Evolutionary conservation across 129 eudicot genomes (phyloP), one percentile per base, ranked within the genome.

Genomic region (Oenanthe sinensis): DNA sequence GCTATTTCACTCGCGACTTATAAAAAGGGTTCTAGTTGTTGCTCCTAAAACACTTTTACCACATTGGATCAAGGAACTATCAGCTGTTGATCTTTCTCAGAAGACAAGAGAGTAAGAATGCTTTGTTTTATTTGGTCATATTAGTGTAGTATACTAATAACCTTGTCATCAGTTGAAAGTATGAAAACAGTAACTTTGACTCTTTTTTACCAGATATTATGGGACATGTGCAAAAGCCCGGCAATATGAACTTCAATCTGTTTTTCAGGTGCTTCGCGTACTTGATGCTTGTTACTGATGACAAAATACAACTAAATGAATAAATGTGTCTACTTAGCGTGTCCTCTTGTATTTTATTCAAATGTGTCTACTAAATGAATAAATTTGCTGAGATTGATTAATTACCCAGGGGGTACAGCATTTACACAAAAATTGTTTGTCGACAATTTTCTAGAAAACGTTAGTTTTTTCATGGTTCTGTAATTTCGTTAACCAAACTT

Each of bases 1-100:
- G 54, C 55, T 95, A 52, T 95, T 90, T 65, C 84, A 85, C 71
- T 95, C 97, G 44, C 79, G 81, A 68, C 85, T 95, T 87, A 82
- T 88, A 40, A 89, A 89, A 81, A 87, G 99, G 83, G 96, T 80
- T 8, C 67, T 95, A 82, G 77, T 95, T 75, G 97, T 95, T 82
- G 97, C 97, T 48, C 99, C 99, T 55, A 95, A 92, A 81, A 95
- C 99, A 30, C 84, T 95, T 2, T 77, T 95, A 77, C 96, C 96
- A 42, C 99, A 95, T 80, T 95, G 99, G 99, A 84, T 86, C 75
- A 95, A 95, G 83, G 99, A 95, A 74, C 85, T 95, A 69, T 81
- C 94, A 12, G 89, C 86, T 65, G 99, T 95, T 50, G 96, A 92
- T 48, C 96, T 95, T 77, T 87, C 97, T 3, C 43, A 76, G 78